These are phyloP conservation scores for Nicotiana tomentosiformis DNA, from an alignment of 257 asterid species.

Conservation along the genomic window DNA sequence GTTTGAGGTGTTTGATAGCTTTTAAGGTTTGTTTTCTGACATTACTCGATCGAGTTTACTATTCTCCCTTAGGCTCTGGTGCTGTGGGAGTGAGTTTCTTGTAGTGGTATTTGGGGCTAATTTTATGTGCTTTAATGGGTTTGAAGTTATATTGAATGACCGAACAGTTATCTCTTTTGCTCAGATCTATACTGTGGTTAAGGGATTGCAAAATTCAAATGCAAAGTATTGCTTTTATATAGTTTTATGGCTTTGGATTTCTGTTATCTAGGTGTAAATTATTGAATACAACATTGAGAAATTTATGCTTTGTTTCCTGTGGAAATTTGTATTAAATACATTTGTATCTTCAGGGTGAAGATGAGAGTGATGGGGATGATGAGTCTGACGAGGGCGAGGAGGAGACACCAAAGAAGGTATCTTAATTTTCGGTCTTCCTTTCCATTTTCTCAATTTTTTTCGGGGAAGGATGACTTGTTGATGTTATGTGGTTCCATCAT, in stretches of 20 bases:
- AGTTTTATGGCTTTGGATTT: not conserved
- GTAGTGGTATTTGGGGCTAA: not conserved
- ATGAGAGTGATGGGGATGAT: conserved; percentile 25
- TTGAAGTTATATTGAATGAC: not conserved
- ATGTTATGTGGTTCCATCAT: not conserved
- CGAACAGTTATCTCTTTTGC: not conserved
- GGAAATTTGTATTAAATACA: not conserved
- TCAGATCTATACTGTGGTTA: not conserved
- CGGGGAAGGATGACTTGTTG: not conserved
- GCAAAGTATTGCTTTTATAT: not conserved
- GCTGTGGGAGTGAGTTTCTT: not conserved
- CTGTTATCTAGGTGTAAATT: not conserved
- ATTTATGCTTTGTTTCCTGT: not conserved
- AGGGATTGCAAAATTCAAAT: not conserved
- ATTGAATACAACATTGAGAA: not conserved
- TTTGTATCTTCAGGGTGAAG: conserved; percentile 38
- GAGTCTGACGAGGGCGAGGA: conserved; percentile 60
- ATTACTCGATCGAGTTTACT: too few species aligned
- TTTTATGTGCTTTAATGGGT: not conserved
- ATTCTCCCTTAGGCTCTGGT: not conserved
- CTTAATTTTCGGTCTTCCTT: not conserved
- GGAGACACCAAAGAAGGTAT: conserved; percentile 86
- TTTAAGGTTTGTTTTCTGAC: not conserved
- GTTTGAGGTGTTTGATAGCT: not conserved
- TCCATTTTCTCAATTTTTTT: not conserved